Evolutionary conservation across 83 land plant genomes (phyloP), one percentile per base, ranked within the genome.

Genomic region (Picea mariana): DNA sequence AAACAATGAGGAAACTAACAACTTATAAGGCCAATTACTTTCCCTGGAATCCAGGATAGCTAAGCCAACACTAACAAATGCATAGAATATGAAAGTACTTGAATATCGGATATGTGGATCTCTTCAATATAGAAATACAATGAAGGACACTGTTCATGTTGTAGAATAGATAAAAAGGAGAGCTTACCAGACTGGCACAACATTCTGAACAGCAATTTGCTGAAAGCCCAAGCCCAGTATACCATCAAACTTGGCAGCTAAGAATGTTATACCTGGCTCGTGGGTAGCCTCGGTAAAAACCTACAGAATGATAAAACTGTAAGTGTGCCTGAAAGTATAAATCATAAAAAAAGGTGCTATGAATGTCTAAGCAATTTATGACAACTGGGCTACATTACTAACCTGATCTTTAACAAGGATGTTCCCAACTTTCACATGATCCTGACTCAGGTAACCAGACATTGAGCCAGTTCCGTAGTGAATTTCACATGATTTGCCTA

Each of bases 161-260:
- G 58, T 55, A 55, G 58, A 55, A 55, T 55, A 55, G 58, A 55
- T 11, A 55, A 11, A 55, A 12, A 55, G 2, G 58, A 55, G 58
- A 12, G 58, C 82, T 21, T 61, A 94, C 97, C 97, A 94, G 63
- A 93, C 83, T 65, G 97, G 95, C 15, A 85, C 86, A 75, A 89
- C 87, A 67, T 87, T 78, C 38, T 88, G 93, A 76, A 87, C 91
- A 31, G 92, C 88, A 80, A 91, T 94, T 84, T 90, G 92, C 63
- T 87, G 88, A 80, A 94, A 94, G 1, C 97, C 97, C 73, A 94
- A 95, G 34, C 97, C 97, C 34, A 94, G 83, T 66, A 94, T 92
- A 9, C 97, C 97, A 88, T 92, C 97, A 84, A 91, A 93, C 86
- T 94, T 92, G 61, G 93, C 93, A 27, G 88, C 80, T 79, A 88